Conservation (phyloP, 768 basidiomycete species). For the Termitomyces eurrhizus region DNA sequence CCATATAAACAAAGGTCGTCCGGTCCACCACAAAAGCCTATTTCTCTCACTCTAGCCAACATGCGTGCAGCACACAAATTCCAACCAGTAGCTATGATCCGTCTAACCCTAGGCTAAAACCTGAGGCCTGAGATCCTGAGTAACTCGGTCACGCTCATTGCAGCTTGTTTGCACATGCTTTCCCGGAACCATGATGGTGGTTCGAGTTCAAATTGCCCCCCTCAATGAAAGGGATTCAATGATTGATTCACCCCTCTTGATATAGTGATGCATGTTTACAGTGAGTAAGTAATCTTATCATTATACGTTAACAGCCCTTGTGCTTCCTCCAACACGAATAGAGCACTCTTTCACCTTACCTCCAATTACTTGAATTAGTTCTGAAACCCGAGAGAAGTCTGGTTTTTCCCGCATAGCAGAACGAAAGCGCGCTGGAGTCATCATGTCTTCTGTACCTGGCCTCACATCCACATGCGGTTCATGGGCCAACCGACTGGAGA, state of each 20-base stretch:
- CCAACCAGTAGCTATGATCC: too few relatives aligned
- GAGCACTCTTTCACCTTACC: neutral
- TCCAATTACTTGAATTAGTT: neutral
- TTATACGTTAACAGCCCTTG: too few relatives aligned
- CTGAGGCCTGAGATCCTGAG: too few relatives aligned
- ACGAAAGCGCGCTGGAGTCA: constrained; percentile 1
- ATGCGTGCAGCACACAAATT: constrained; percentile 17
- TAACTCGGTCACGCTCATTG: too few relatives aligned
- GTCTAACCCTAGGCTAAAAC: too few relatives aligned
- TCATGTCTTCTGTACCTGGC: neutral
- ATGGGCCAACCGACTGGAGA: neutral
- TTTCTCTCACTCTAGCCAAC: constrained; percentile 7
- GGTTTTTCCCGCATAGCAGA: neutral
- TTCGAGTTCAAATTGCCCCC: too few relatives aligned
- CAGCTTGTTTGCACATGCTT: too few relatives aligned
- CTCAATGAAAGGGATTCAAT: too few relatives aligned
- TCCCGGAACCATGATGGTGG: too few relatives aligned
- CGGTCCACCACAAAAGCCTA: neutral
- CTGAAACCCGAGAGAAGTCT: neutral
- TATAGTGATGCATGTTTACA: neutral
- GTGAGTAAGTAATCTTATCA: neutral
- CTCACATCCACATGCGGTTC: neutral
- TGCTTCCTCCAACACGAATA: neutral
- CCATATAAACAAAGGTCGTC: constrained; percentile 13
- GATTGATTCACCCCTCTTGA: neutral